A percentile compares a stretch with the other conserved stretches of the same genome.
phyloP scores from a whole-genome alignment of 1,284 basidiomycete species.

The Leucoagaricus sp. region DNA sequence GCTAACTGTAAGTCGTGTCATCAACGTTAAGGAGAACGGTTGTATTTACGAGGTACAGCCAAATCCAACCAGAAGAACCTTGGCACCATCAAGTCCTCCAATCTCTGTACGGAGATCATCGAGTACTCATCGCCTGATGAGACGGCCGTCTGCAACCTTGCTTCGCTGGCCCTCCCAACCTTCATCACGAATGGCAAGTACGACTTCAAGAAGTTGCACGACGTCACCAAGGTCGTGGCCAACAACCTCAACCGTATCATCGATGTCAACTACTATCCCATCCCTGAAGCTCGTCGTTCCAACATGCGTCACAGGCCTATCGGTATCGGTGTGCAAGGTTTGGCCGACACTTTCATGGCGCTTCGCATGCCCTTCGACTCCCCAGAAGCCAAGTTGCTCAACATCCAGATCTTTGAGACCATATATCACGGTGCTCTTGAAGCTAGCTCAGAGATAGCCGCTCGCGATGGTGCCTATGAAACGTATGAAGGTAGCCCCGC shows the following conservation, averaged over 20 bases:
- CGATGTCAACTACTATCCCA: constrained; percentile 93
- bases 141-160: constrained; percentile 98
- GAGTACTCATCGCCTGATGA: constrained; percentile 98
- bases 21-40: neutral
- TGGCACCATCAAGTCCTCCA: constrained; percentile 99
- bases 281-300: constrained; percentile 87
- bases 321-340: constrained; percentile 97
- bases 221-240: constrained; percentile 90
- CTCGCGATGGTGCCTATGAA: constrained; percentile 83
- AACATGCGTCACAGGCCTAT: constrained; percentile 99
- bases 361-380: constrained; percentile 97
- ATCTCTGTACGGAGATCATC: constrained; percentile 99
- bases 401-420: constrained; percentile 98
- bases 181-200: constrained; percentile 79
- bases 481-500: constrained; percentile 93
- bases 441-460: constrained; percentile 89
- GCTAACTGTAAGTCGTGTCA: constrained; percentile 64
- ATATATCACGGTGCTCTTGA: constrained; percentile 98
- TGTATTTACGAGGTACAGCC: constrained; percentile 41
- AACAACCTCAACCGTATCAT: constrained; percentile 96
- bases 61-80: constrained; percentile 99
- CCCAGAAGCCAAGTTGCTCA: constrained; percentile 83
- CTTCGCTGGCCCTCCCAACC: constrained; percentile 93
- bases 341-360: constrained; percentile 98
- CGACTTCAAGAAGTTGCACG: constrained; percentile 95